Evolutionary conservation across 768 basidiomycete genomes (phyloP).

Genomic region (Pholiota molesta): DNA sequence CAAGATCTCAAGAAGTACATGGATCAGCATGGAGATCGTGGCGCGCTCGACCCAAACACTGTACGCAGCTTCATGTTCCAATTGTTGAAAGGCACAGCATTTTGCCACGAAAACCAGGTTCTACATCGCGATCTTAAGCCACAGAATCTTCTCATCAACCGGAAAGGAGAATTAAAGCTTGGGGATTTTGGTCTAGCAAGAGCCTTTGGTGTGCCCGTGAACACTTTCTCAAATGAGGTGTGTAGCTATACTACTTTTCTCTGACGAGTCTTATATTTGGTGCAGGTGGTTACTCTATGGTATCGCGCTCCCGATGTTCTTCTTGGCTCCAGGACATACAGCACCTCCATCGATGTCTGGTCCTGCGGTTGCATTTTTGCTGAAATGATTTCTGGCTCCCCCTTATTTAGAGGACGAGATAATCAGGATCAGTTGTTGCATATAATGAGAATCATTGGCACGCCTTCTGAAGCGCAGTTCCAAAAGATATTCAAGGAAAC

Average conservation of each 20-base stretch:
- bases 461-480: slow-evolving; percentile 86
- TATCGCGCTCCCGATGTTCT: slow-evolving; percentile 98
- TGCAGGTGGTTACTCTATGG: slow-evolving; percentile 95
- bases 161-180: slow-evolving; percentile 94
- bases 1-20: slow-evolving; percentile 99
- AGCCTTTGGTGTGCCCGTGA: slow-evolving; percentile 98
- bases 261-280: neutral
- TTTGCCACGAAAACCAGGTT: slow-evolving; percentile 98
- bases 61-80: slow-evolving; percentile 99
- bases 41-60: slow-evolving; percentile 87
- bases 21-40: slow-evolving; percentile 96
- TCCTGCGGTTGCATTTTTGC: slow-evolving; percentile 99
- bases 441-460: slow-evolving; percentile 97
- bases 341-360: slow-evolving; percentile 99
- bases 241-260: slow-evolving; percentile 8
- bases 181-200: slow-evolving; percentile 98
- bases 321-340: slow-evolving; percentile 95
- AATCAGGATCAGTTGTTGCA: slow-evolving; percentile 98
- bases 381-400: slow-evolving; percentile 98
- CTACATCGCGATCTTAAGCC: slow-evolving; percentile 98
- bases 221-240: slow-evolving; percentile 98
- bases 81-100: slow-evolving; percentile 94
- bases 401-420: slow-evolving; percentile 94
- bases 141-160: slow-evolving; percentile 96
- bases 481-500: slow-evolving; percentile 90